Conservation (phyloP, 23 red algal genomes). For the Cyanidiococcus yangmingshanensis region DNA sequence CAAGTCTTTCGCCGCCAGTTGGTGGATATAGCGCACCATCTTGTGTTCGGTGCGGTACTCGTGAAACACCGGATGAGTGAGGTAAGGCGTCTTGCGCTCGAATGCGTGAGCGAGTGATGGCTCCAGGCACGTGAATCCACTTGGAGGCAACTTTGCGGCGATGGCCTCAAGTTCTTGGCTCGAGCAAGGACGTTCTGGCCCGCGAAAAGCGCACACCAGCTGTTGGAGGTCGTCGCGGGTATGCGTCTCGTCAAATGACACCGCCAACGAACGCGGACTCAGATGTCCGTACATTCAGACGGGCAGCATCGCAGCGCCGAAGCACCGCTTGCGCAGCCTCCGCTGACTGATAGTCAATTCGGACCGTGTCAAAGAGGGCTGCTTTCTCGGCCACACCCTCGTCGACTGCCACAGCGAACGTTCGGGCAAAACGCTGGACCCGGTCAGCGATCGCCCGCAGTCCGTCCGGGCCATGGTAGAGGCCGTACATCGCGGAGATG, state of each 20-base stretch:
- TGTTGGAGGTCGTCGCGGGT: slow-evolving; percentile 31
- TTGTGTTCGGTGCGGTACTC: slow-evolving; percentile 93
- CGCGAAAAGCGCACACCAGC: slow-evolving; percentile 49
- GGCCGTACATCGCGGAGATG: slow-evolving; percentile 96
- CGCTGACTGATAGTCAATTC: slow-evolving; percentile 31
- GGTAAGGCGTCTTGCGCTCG: slow-evolving; percentile 54
- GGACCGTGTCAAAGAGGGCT: slow-evolving; percentile 88
- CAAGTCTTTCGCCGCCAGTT: slow-evolving; percentile 61
- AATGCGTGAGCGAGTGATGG: slow-evolving; percentile 2
- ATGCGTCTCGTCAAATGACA: slow-evolving; percentile 98
- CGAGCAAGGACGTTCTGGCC: not conserved
- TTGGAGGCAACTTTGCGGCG: slow-evolving; percentile 26
- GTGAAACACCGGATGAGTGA: slow-evolving; percentile 97
- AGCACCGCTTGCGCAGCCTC: slow-evolving; percentile 35
- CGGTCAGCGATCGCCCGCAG: slow-evolving; percentile 79
- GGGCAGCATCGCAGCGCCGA: slow-evolving; percentile 22
- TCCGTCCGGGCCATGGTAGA: slow-evolving; percentile 94
- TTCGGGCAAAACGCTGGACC: slow-evolving; percentile 43
- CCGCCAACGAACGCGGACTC: slow-evolving; percentile 43
- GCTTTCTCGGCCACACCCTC: slow-evolving; percentile 29
- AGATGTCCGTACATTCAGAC: slow-evolving; percentile 76
- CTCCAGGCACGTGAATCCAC: slow-evolving; percentile 17
- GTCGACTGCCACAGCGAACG: slow-evolving; percentile 48
- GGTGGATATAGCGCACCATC: slow-evolving; percentile 86
- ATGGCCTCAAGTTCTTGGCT: slow-evolving; percentile 22